phyloP scores from a whole-genome alignment of 1,284 basidiomycete genomes.

The Ganoderma sinense region DNA sequence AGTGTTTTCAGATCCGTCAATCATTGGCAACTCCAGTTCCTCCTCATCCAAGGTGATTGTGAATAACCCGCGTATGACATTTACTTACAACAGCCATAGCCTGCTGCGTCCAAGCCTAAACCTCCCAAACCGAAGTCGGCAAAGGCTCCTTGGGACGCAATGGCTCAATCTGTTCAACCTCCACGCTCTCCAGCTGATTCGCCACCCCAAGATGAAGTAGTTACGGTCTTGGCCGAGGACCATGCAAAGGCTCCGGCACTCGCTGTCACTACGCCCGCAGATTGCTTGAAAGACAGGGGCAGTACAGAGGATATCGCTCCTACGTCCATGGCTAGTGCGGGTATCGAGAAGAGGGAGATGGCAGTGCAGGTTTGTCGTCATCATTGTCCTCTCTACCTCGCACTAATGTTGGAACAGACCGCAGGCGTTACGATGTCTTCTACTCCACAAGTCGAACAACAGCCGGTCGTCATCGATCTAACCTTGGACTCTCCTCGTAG shows the following conservation, averaged over 20 bases:
- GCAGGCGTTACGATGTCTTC: not conserved
- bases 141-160: slow-evolving; percentile 26
- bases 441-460: not conserved
- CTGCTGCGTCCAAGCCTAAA: not conserved
- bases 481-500: slow-evolving; percentile 29
- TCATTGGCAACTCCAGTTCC: not conserved
- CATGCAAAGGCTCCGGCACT: not conserved
- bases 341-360: not conserved
- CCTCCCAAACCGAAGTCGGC: slow-evolving; percentile 11
- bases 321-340: not conserved
- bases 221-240: not conserved
- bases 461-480: slow-evolving; percentile 29
- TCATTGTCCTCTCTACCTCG: not conserved
- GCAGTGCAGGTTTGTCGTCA: not conserved
- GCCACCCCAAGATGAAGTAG: not conserved
- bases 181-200: not conserved
- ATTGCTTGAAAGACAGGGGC: not conserved
- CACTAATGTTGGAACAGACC: not conserved
- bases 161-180: slow-evolving; percentile 1
- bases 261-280: not conserved
- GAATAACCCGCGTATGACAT: not conserved
- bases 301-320: not conserved
- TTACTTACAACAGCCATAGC: not conserved
- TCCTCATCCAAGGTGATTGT: not conserved
- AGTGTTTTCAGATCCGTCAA: not conserved